Conservation (phyloP, 257 asterid genomes). For the Solanum medicagineum region DNA sequence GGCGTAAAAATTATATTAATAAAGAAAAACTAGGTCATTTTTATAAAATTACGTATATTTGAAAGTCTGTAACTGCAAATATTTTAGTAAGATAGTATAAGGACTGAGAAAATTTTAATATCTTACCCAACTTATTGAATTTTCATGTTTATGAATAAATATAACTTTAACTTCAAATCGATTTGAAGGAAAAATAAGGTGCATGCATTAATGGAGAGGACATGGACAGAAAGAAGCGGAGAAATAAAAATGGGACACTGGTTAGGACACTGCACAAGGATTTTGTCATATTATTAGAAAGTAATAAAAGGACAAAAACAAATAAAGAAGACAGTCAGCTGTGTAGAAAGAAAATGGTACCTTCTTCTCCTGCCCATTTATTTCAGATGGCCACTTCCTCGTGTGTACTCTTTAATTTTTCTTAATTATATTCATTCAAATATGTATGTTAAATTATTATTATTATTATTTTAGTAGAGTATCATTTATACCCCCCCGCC, state of each 20-base stretch:
- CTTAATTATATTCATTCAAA: background rate
- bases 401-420: slow-evolving; percentile 18
- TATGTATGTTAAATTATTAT: background rate
- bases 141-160: too few relatives aligned
- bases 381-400: slow-evolving; percentile 33
- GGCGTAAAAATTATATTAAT: too few relatives aligned
- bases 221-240: background rate
- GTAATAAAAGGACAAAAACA: background rate
- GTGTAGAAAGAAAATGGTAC: slow-evolving; percentile 13
- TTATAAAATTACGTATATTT: too few relatives aligned
- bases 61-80: too few relatives aligned
- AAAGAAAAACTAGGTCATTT: too few relatives aligned
- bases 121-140: too few relatives aligned
- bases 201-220: background rate
- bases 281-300: background rate
- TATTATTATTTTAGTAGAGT: background rate
- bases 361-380: slow-evolving; percentile 19
- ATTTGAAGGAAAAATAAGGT: background rate
- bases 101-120: too few relatives aligned
- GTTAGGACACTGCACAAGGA: background rate
- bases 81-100: too few relatives aligned
- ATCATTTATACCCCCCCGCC: background rate
- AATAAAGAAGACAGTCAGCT: background rate
- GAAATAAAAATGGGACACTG: background rate
- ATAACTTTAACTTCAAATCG: too few relatives aligned